Percentiles rank a stretch among this genome's conserved stretches.
Evolutionary conservation across 1,284 basidiomycete species (phyloP).

Genomic region (Earliella scabrosa): DNA sequence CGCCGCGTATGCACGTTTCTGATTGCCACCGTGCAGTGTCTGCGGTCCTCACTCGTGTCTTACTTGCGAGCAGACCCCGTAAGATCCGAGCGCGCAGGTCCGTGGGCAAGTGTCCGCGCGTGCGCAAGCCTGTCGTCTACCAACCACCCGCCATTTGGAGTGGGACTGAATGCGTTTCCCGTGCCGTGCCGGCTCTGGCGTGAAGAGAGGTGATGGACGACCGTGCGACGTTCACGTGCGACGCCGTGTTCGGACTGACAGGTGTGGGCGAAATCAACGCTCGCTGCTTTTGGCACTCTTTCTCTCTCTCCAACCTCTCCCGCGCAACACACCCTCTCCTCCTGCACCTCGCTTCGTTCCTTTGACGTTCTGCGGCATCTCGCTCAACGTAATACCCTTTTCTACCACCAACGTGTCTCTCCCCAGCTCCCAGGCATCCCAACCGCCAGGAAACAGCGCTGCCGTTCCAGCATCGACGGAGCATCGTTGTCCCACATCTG

Average conservation of each 20-base stretch:
- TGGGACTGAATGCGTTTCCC: no score
- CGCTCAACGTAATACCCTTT: not conserved
- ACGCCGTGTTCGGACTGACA: not conserved
- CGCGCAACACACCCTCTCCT: not conserved
- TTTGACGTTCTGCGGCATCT: slow-evolving; percentile 9
- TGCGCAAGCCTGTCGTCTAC: no score
- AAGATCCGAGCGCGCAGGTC: slow-evolving; percentile 13
- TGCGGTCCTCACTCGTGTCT: not conserved
- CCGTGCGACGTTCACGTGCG: slow-evolving; percentile 3
- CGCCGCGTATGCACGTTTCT: no score
- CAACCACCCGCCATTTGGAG: not conserved
- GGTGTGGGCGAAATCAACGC: not conserved
- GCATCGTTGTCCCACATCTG: not conserved
- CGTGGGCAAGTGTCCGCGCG: not conserved
- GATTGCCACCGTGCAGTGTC: no score
- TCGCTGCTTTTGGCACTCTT: not conserved
- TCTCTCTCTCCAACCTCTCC: not conserved
- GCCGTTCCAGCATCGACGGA: not conserved
- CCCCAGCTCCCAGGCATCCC: not conserved
- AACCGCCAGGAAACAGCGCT: not conserved
- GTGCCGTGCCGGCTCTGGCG: no score
- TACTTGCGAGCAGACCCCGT: no score
- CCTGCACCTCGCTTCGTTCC: not conserved
- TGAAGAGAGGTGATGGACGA: slow-evolving; percentile 7
- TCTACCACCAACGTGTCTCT: slow-evolving; percentile 6